A percentile compares a stretch with the other conserved stretches of the same genome.
Evolutionary conservation across 2,329 filamentous ascomycete species (phyloP).

Genomic region (Iodosphaeria phyllophila): DNA sequence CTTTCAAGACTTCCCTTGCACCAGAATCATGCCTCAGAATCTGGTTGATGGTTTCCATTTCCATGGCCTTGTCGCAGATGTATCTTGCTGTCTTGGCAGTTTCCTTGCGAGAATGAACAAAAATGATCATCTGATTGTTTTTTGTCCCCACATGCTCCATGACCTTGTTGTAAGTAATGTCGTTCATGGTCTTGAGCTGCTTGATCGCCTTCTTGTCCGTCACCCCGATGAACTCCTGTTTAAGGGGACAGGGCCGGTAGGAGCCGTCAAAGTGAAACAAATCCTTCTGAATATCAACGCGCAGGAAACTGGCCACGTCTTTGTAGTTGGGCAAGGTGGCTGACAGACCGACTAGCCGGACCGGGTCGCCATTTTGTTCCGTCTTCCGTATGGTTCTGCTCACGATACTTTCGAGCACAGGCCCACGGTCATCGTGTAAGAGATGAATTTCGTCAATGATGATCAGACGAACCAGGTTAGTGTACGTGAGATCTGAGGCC

Average conservation of each 20-base stretch:
- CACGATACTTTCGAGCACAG: constrained; percentile 92
- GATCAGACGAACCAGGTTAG: constrained; percentile 84
- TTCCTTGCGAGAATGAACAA: constrained; percentile 95
- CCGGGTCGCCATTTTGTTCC: constrained; percentile 85
- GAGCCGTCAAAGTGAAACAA: constrained; percentile 94
- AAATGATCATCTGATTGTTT: constrained; percentile 96
- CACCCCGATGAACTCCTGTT: constrained; percentile 93
- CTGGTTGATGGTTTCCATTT: constrained; percentile 90
- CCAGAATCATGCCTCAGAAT: constrained; percentile 87
- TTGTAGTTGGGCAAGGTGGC: constrained; percentile 92
- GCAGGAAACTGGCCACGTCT: constrained; percentile 88
- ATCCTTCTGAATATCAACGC: constrained; percentile 68
- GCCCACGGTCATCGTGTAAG: constrained; percentile 90
- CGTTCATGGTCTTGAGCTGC: constrained; percentile 97
- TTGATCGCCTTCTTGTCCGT: constrained; percentile 98
- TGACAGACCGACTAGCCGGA: constrained; percentile 80
- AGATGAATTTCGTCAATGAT: constrained; percentile 98
- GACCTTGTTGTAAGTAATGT: constrained; percentile 94
- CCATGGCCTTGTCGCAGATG: constrained; percentile 90
- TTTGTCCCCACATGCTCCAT: constrained; percentile 88
- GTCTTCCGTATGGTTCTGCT: constrained; percentile 82
- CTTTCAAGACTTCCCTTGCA: constrained; percentile 69
- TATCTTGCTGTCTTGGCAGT: constrained; percentile 95
- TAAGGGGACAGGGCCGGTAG: constrained; percentile 81
- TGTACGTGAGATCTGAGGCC: constrained; percentile 91